Base-by-base conservation (phyloP, 2,329 filamentous ascomycete genomes). In the Aspergillus oerlinghausenensis region DNA sequence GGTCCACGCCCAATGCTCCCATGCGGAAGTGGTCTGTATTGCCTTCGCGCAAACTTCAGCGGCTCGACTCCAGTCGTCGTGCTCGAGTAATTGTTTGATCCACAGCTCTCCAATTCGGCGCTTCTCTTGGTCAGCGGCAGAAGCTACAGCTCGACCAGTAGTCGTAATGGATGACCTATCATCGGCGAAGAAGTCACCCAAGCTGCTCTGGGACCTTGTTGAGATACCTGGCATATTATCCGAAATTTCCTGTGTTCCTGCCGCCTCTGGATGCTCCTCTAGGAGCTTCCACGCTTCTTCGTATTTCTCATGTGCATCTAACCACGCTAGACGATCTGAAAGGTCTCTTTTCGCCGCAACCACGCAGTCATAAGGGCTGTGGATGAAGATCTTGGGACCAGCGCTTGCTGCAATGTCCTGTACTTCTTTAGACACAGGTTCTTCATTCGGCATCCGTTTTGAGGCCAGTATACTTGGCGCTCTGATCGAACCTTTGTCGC, bases 351-450 rank as follows among this genome's bases (percentile, higher is more conserved):
- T 92, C 2, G 94, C 90, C 0, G 91, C 90, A 54, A 97, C 78
- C n/a, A 97, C 88, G 66, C 92, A 97, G 73, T 99, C 94, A 69
- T 95, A 99, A 0, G 94, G 94, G 65, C 92, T 97, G 67, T 96
- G 92, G 43, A 99, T 90, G 70, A 97, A 97, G 17, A 99, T 89
- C 67, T 97, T 89, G 63, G 87, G 79, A 6, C 87, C 86, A 40
- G 81, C 78, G 9, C 81, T 80, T 4, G 77, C 73, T 19, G 77
- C 76, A 62, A 82, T 77, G 49, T 78, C 80, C 61, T 81, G 79
- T 2, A 75, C 60, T 59, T 77, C 72, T 61, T 74, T 74, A 21
- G 72, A 61, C 48, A 73, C 55, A 59, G 70, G 68, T 26, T 73
- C 73, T 25, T 70, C 69, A 19, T 58, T 60, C 72, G 65, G 81